Conservation (phyloP, 1,284 basidiomycete genomes). For the Ganoderma resinaceum region DNA sequence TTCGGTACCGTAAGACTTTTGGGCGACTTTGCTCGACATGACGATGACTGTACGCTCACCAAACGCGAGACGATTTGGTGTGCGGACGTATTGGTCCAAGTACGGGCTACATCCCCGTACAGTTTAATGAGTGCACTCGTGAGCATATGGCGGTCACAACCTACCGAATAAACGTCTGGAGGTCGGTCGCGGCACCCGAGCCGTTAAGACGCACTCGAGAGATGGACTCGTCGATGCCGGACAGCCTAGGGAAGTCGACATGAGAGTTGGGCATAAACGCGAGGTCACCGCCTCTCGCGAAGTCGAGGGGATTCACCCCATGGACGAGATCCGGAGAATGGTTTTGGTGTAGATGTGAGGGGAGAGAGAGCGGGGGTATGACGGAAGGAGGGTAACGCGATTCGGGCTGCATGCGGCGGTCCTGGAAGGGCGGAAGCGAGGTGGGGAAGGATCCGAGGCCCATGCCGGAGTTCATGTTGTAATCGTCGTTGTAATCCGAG, state of each 20-base stretch:
- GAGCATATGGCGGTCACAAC: constrained; percentile 35
- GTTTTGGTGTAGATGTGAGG: constrained; percentile 52
- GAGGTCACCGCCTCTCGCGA: constrained; percentile 61
- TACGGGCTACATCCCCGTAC: constrained; percentile 59
- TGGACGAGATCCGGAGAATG: constrained; percentile 62
- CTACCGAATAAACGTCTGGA: constrained; percentile 83
- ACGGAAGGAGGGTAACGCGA: constrained; percentile 40
- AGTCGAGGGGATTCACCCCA: constrained; percentile 70
- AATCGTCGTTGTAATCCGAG: constrained; percentile 64
- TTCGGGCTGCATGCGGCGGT: constrained; percentile 58
- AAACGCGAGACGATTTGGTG: constrained; percentile 86
- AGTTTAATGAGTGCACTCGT: constrained; percentile 26
- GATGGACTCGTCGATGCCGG: constrained; percentile 67
- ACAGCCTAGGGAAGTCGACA: constrained; percentile 60
- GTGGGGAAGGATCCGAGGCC: constrained; percentile 49
- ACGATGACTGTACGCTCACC: constrained; percentile 95
- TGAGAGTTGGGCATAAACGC: constrained; percentile 62
- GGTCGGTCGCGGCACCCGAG: constrained; percentile 69
- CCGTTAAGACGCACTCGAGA: constrained; percentile 70
- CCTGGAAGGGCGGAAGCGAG: constrained; percentile 60
- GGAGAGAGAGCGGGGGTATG: constrained; percentile 44
- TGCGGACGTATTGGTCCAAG: constrained; percentile 84
- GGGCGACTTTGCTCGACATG: constrained; percentile 96
- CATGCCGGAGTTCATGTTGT: constrained; percentile 55
- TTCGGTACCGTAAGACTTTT: constrained; percentile 97